Evolutionary conservation across 495 filamentous ascomycete genomes (phyloP).

Genomic region (Penicillium turbatum): DNA sequence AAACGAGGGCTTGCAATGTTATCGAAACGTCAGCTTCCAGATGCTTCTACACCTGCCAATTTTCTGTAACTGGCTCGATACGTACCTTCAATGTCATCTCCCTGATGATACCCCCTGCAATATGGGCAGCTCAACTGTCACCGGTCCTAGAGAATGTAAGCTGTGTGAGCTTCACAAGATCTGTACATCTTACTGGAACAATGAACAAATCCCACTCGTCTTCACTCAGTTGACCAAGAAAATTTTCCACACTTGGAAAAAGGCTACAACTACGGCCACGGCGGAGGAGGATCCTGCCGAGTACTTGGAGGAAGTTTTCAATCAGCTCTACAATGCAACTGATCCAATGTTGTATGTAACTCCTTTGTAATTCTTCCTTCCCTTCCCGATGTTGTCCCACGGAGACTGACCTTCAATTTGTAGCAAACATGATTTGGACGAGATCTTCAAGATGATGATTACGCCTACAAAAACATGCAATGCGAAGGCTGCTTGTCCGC

Average conservation of each 20-base stretch:
- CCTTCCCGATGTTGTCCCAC: background rate
- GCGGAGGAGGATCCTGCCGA: slow-evolving; percentile 29
- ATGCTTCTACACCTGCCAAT: slow-evolving; percentile 40
- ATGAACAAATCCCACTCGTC: background rate
- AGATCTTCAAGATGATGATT: background rate
- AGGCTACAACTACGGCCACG: no score
- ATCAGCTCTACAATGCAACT: slow-evolving; percentile 3
- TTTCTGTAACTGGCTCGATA: slow-evolving; percentile 35
- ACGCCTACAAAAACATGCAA: background rate
- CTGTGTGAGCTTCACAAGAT: slow-evolving; percentile 19
- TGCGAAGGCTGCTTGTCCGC: background rate
- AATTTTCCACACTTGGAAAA: no score
- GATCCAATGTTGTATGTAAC: slow-evolving; percentile 10
- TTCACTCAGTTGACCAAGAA: no score
- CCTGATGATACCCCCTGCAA: background rate
- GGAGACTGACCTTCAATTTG: background rate
- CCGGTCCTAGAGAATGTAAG: slow-evolving; percentile 2
- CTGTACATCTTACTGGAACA: slow-evolving; percentile 20
- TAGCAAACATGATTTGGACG: background rate
- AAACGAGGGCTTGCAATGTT: slow-evolving; percentile 30
- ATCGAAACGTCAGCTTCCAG: slow-evolving; percentile 39
- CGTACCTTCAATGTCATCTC: slow-evolving; percentile 4
- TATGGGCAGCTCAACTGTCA: background rate
- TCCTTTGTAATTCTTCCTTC: background rate
- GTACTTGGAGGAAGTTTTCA: slow-evolving; percentile 18